Evolutionary conservation across 192 early-diverging fungal species (phyloP), one percentile per base, ranked within the genome.

Genomic region (Allomyces macrogynus): DNA sequence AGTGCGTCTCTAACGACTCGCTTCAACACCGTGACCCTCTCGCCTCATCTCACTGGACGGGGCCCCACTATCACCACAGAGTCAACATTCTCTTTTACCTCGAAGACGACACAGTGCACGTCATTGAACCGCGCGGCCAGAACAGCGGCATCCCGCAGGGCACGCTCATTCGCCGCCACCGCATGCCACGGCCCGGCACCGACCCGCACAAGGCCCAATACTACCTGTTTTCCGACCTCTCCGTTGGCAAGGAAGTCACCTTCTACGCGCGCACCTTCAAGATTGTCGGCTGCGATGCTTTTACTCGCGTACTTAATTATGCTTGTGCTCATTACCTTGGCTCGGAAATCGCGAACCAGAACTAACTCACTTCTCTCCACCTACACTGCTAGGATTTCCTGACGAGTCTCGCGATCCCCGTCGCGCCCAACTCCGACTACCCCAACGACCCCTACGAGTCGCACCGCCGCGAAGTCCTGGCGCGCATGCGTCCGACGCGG

Each of bases 31-130:
- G n/a, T n/a, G n/a, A n/a, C n/a, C 16, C 1, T 20, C 16, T 57
- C 20, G n/a, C 8, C n/a, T 61, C n/a, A 23, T 57, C 54, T 23
- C 43, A 0, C 20, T 1, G n/a, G n/a, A 32, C 23, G 5, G n/a
- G n/a, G n/a, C n/a, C n/a, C n/a, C n/a, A n/a, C n/a, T 61, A 11
- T n/a, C n/a, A n/a, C 43, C 27, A 18, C 22, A 67, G 66, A 67
- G 66, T 67, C 27, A 64, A 63, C 63, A 67, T 67, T 62, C 54
- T 44, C 63, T 67, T 64, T 10, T 67, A 67, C 42, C 66, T 67
- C 26, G 66, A 67, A 23, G 66, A 67, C 40, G 66, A 67, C 40
- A 63, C 66, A 1, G 61, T 67, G 14, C 66, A 67, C 42, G 63
- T 67, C 63, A 67, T 62, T 32, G 66, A 67, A 8, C 66, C 66